Percentiles rank a stretch among this genome's conserved stretches.
Evolutionary conservation across 306 rosid genomes (phyloP).

Genomic region (Vigna nakashimae): DNA sequence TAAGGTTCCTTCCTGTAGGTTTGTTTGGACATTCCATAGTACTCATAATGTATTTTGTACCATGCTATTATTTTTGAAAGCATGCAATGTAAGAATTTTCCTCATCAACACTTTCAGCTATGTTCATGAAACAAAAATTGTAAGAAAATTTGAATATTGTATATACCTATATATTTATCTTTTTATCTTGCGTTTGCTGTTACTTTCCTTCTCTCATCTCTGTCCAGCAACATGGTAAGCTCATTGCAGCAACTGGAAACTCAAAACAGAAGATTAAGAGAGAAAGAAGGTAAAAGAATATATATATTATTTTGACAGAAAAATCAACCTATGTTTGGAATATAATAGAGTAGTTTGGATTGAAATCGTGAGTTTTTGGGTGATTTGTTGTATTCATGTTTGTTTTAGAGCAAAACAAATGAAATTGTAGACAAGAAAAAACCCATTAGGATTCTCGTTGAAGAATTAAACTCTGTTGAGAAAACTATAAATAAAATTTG

Average conservation of each 20-base stretch:
- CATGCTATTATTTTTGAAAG: constrained; percentile 55
- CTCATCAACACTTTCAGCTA: constrained; percentile 10
- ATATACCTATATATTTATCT: constrained; percentile 10
- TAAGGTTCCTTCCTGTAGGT: constrained; percentile 22
- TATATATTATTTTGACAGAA: too few species aligned
- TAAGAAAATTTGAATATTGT: constrained; percentile 29
- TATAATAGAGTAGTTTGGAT: too few species aligned
- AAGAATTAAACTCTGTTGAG: too few species aligned
- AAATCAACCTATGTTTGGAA: too few species aligned
- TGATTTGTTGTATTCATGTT: too few species aligned
- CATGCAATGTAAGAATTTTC: constrained; percentile 45
- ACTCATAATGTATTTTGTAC: constrained; percentile 38
- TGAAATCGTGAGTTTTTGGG: too few species aligned
- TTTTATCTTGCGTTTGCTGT: constrained; percentile 3
- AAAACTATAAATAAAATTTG: too few species aligned
- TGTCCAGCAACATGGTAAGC: constrained; percentile 10
- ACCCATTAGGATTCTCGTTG: too few species aligned
- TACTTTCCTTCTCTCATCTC: background rate
- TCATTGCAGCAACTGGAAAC: background rate
- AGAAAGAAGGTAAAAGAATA: background rate
- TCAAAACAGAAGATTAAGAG: background rate
- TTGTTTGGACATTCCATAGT: constrained; percentile 43
- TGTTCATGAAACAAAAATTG: constrained; percentile 40
- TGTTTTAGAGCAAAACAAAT: too few species aligned
- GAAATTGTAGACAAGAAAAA: too few species aligned